phyloP scores from a whole-genome alignment of 345 rosid genomes.

The Populus nigra region DNA sequence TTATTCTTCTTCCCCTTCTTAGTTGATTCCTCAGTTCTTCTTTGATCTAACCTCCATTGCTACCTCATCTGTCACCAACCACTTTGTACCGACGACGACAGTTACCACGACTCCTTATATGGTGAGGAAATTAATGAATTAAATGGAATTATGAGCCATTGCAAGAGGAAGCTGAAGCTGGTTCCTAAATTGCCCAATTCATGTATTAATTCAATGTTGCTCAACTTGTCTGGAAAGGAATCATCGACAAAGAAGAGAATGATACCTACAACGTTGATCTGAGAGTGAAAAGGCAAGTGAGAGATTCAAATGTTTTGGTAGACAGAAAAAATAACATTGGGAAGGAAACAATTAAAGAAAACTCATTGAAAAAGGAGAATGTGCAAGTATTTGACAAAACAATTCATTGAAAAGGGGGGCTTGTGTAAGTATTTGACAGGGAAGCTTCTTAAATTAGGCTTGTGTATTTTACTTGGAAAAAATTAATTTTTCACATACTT shows the following conservation, averaged over 20 bases:
- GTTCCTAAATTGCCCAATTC: slow-evolving; percentile 19
- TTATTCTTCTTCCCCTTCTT: no score
- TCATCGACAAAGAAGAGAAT: slow-evolving; percentile 26
- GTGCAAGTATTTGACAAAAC: slow-evolving; percentile 13
- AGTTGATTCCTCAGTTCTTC: no score
- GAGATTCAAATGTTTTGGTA: background rate
- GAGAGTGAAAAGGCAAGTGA: slow-evolving; percentile 36
- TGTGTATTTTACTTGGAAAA: no score
- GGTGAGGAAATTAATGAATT: background rate
- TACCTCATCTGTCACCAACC: no score
- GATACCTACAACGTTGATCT: slow-evolving; percentile 22
- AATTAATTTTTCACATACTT: no score
- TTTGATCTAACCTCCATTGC: fast-evolving
- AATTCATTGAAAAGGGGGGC: no score
- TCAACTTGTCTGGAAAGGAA: slow-evolving; percentile 26
- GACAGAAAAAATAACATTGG: background rate
- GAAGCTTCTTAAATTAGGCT: no score
- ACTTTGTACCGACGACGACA: background rate
- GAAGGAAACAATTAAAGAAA: background rate
- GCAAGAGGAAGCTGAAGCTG: slow-evolving; percentile 20
- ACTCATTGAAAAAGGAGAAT: slow-evolving; percentile 47
- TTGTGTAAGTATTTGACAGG: no score
- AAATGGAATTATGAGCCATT: background rate
- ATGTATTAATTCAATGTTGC: slow-evolving; percentile 16
- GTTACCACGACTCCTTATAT: background rate